Percentiles rank a stretch among this genome's conserved stretches.
Conservation (phyloP, 148 eudicot genomes). For the Fagopyrum homotropicum region DNA sequence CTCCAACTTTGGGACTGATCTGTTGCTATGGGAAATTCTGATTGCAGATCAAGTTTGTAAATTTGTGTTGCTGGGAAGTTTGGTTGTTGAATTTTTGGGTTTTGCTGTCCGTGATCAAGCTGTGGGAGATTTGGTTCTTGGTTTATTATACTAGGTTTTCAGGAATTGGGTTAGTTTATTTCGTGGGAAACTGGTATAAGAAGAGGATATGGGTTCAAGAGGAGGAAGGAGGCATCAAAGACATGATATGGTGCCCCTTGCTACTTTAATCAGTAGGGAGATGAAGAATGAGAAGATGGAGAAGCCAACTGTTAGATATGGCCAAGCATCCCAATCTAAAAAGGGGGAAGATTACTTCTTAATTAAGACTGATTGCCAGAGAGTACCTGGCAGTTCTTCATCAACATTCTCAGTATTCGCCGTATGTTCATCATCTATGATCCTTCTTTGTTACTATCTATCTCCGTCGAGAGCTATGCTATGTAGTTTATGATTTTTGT, state of each 20-base stretch:
- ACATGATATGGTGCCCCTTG: slow-evolving; percentile 60
- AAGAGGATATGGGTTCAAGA: slow-evolving; percentile 10
- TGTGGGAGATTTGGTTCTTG: slow-evolving; percentile 9
- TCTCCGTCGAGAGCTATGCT: not conserved
- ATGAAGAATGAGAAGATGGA: slow-evolving; percentile 71
- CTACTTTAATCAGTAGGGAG: slow-evolving; percentile 60
- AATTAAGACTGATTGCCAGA: slow-evolving; percentile 71
- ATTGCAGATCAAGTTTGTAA: not conserved
- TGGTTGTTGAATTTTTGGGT: not conserved
- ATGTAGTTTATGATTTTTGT: not conserved
- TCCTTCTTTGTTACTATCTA: not conserved
- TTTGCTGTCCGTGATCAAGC: not conserved
- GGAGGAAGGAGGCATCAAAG: slow-evolving; percentile 36
- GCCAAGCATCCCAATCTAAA: slow-evolving; percentile 66
- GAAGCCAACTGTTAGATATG: slow-evolving; percentile 59
- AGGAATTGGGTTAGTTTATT: not conserved
- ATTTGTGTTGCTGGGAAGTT: not conserved
- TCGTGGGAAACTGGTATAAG: slow-evolving; percentile 17
- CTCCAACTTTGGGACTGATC: not conserved
- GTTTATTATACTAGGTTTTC: slow-evolving; percentile 13
- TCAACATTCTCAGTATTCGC: slow-evolving; percentile 72
- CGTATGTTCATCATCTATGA: slow-evolving; percentile 28
- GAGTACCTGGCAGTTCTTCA: slow-evolving; percentile 60
- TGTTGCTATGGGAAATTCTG: not conserved
- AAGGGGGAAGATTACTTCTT: slow-evolving; percentile 82